Evolutionary conservation across 2,329 filamentous ascomycete genomes (phyloP), one percentile per base, ranked within the genome.

Genomic region (Ceratocystis ficicola): DNA sequence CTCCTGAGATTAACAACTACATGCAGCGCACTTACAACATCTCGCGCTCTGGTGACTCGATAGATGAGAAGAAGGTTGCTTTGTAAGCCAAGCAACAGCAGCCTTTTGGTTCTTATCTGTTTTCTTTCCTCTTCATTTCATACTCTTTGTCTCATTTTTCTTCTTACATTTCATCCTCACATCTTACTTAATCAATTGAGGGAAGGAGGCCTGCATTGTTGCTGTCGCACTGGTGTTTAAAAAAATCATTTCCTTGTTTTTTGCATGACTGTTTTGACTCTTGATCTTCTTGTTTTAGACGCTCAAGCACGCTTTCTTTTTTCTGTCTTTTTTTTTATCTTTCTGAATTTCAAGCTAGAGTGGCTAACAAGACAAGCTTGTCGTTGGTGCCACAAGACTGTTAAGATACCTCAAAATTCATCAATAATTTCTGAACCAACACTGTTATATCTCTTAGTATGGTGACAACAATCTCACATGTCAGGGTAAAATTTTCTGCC

Each of bases 1-100:
- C 41, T 36, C 44, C 55, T 2, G 66, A 67, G 63, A 63, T 67
- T 50, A 67, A 67, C 46, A 20, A 59, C 10, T 67, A 67, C 59
- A 67, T 67, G 66, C 63, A 64, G 63, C 59, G 55, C 36, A 67
- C 57, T 46, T 30, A 30, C 30, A 25, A 32, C 32, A 7, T 65
- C 22, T 59, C 66, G 6, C 48, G 62, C 44, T 64, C 62, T 3
- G 62, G 44, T 12, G 66, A 64, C 46, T 65, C 63, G 10, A 60
- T 66, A 30, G 50, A 62, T 44, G 66, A 62, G 62, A 64, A 63
- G 55, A 64, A 67, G 63, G 50, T 55, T 55, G 22, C 20, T 15
- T 20, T 55, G 50, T 55, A 55, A 55, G 50, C 20, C 12, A 15
- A 20, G n/a, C 50, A 25, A n/a, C 10, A 6, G 46, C 36, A 1